Conservation (phyloP, 2,329 filamentous ascomycete genomes). For the Fusarium guadeloupense region DNA sequence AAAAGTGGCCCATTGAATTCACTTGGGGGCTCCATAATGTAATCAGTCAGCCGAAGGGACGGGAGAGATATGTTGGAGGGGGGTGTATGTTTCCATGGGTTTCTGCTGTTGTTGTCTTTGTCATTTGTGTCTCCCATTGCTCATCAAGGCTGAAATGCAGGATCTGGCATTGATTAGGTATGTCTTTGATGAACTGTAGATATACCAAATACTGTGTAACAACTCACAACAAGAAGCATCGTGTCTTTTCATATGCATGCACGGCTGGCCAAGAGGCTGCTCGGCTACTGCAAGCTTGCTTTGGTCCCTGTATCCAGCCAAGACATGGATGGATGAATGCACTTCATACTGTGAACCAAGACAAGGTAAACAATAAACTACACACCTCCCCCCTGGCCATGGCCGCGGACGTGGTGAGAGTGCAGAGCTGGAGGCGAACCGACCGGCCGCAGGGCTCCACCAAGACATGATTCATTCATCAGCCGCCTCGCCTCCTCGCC, state of each 20-base stretch:
- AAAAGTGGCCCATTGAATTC: conserved; percentile 41
- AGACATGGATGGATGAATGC: background rate
- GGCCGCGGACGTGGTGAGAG: conserved; percentile 32
- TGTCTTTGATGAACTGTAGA: background rate
- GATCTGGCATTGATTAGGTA: background rate
- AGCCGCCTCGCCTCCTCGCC: conserved; percentile 39
- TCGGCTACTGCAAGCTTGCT: conserved; percentile 20
- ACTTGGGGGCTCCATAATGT: conserved; percentile 8
- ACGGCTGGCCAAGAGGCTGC: conserved; percentile 3
- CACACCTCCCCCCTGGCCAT: conserved; percentile 23
- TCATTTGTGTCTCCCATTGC: conserved; percentile 9
- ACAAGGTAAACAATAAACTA: conserved; percentile 26
- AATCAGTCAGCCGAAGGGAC: conserved; percentile 22
- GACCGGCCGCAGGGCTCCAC: conserved; percentile 40
- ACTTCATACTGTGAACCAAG: conserved; percentile 34
- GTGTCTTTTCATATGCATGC: conserved; percentile 20
- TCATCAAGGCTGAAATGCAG: background rate
- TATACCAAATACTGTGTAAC: background rate
- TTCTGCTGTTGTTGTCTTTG: conserved; percentile 31
- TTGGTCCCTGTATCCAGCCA: conserved; percentile 22
- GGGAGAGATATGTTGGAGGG: conserved; percentile 22
- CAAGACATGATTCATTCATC: conserved; percentile 46
- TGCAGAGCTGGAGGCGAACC: conserved; percentile 41
- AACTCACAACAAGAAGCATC: conserved; percentile 1
- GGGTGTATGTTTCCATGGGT: conserved; percentile 37